These are phyloP conservation scores for Royoungia palumana DNA, from an alignment of 768 basidiomycete species.

Conservation along the genomic window DNA sequence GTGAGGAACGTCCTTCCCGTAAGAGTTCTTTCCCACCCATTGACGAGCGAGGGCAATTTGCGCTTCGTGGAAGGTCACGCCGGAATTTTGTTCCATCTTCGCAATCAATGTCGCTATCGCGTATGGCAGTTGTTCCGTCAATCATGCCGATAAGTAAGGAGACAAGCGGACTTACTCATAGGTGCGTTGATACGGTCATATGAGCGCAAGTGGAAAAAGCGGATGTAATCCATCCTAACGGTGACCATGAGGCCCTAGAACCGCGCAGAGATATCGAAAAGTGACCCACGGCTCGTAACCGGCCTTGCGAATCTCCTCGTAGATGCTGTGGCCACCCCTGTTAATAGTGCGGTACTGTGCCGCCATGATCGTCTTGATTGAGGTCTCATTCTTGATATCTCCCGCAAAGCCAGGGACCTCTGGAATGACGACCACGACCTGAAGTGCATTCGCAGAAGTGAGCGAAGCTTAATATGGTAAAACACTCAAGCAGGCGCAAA, in stretches of 20 bases:
- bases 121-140: neutral
- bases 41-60: conserved; percentile 79
- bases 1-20: conserved; percentile 34
- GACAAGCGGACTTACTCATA: conserved; percentile 38
- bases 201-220: conserved; percentile 87
- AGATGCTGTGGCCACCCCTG: conserved; percentile 82
- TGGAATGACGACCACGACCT: conserved; percentile 87
- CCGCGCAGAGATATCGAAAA: neutral
- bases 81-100: conserved; percentile 68
- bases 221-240: conserved; percentile 73
- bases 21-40: conserved; percentile 59
- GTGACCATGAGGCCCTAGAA: neutral
- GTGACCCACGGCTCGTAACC: conserved; percentile 77
- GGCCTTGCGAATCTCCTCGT: conserved; percentile 72
- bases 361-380: conserved; percentile 81
- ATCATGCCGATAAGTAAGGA: conserved; percentile 20
- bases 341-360: conserved; percentile 89
- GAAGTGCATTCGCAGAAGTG: neutral
- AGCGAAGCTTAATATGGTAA: neutral
- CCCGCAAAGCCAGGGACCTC: conserved; percentile 91
- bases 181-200: conserved; percentile 92
- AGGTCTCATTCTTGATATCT: conserved; percentile 61
- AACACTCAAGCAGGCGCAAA: conserved; percentile 19
- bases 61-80: conserved; percentile 79
- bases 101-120: conserved; percentile 48